Conservation (phyloP, 257 asterid species). For the Solanum etuberosum region DNA sequence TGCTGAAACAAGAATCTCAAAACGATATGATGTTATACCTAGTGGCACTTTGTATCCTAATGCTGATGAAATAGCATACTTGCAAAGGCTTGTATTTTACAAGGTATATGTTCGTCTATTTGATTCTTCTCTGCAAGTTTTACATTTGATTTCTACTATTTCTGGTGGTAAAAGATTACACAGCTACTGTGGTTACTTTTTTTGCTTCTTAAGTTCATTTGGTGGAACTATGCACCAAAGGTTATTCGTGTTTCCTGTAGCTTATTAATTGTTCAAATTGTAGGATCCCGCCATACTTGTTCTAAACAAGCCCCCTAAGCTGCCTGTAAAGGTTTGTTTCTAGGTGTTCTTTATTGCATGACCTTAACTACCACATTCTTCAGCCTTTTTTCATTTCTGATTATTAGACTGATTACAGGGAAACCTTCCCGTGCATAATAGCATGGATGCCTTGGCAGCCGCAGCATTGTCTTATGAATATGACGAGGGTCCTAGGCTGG, state of each 20-base stretch:
- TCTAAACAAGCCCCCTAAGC: slow-evolving; percentile 87
- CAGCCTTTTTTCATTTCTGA: not conserved
- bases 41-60: slow-evolving; percentile 76
- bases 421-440: slow-evolving; percentile 67
- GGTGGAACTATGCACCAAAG: not conserved
- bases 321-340: slow-evolving; percentile 74
- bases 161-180: not conserved
- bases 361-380: not conserved
- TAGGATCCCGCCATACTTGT: slow-evolving; percentile 89
- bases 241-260: not conserved
- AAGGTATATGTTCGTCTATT: slow-evolving; percentile 28
- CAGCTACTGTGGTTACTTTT: not conserved
- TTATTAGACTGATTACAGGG: slow-evolving; percentile 35
- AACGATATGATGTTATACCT: slow-evolving; percentile 84
- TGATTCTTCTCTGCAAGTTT: not conserved
- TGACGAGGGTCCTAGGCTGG: slow-evolving; percentile 91
- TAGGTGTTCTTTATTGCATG: not conserved
- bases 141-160: not conserved
- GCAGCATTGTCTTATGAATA: slow-evolving; percentile 83
- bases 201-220: not conserved
- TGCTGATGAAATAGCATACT: slow-evolving; percentile 89
- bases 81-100: slow-evolving; percentile 74
- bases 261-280: slow-evolving; percentile 8
- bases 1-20: slow-evolving; percentile 63
- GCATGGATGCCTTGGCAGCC: slow-evolving; percentile 99